phyloP scores from a whole-genome alignment of 345 rosid species.

The Cardamine occulta region DNA sequence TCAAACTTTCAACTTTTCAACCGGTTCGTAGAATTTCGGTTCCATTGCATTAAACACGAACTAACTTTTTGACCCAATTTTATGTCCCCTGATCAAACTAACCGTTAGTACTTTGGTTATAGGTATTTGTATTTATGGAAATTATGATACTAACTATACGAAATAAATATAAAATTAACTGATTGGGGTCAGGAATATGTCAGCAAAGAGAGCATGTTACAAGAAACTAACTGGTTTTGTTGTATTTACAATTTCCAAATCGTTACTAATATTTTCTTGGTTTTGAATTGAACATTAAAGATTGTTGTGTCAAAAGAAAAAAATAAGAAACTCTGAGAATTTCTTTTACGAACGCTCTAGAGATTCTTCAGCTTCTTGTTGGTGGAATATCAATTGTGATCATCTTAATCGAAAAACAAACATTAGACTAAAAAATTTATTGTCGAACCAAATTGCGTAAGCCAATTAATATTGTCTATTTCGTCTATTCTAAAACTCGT shows the following conservation, averaged over 20 bases:
- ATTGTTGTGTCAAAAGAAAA: conserved; percentile 26
- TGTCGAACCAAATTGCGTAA: neutral
- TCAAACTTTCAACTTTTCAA: conserved; percentile 41
- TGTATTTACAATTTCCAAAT: neutral
- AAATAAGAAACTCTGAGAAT: neutral
- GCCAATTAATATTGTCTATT: neutral
- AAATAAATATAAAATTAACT: neutral
- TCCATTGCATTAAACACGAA: conserved; percentile 28
- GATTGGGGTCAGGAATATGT: conserved; percentile 20
- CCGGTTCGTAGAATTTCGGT: conserved; percentile 34
- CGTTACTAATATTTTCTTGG: neutral
- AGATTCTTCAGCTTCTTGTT: conserved; percentile 9
- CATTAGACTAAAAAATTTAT: neutral
- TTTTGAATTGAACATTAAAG: conserved; percentile 3
- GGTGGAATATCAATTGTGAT: neutral
- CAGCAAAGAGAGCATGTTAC: neutral
- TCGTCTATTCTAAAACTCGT: conserved; percentile 10
- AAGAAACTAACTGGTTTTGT: conserved; percentile 16
- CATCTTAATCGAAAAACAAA: neutral
- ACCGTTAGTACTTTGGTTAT: conserved; percentile 14
- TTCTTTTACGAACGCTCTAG: neutral
- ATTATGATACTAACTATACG: conserved; percentile 19
- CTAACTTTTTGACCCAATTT: conserved; percentile 32
- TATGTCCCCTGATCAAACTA: conserved; percentile 22
- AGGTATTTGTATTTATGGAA: conserved; percentile 29